phyloP scores from a whole-genome alignment of 2,329 filamentous ascomycete species.

The Elsinoe australis region DNA sequence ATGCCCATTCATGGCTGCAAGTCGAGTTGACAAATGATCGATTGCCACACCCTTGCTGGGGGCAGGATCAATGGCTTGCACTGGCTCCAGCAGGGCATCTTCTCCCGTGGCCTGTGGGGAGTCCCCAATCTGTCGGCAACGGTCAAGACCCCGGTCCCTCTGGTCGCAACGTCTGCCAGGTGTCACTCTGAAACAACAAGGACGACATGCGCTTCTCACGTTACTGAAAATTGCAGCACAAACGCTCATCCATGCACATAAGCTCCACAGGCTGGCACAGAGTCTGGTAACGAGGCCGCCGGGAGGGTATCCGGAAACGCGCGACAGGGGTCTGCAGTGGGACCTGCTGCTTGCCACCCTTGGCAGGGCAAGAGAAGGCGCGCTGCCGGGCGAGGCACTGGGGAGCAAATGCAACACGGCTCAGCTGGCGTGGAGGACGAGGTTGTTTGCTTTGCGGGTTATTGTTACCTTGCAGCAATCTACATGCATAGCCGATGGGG shows the following conservation, averaged over 20 bases:
- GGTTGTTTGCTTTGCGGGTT: slow-evolving; percentile 1
- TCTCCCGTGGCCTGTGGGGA: no score
- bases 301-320: slow-evolving; percentile 1
- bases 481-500: slow-evolving; percentile 11
- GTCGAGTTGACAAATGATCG: not conserved
- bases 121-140: slow-evolving; percentile 12
- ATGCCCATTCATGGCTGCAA: not conserved
- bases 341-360: not conserved
- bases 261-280: not conserved
- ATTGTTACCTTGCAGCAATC: not conserved
- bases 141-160: not conserved
- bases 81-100: no score
- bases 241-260: not conserved
- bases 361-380: not conserved
- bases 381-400: not conserved
- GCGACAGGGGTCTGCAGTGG: slow-evolving; percentile 6
- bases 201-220: slow-evolving; percentile 3
- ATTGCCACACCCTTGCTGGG: not conserved
- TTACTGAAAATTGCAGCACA: no score
- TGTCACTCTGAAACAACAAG: slow-evolving; percentile 11
- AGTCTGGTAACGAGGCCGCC: not conserved
- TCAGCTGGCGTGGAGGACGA: not conserved
- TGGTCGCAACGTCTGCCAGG: not conserved
- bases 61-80: no score
- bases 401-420: not conserved